Conservation (phyloP, 2,329 filamentous ascomycete genomes). For the Colletotrichum shisoi region DNA sequence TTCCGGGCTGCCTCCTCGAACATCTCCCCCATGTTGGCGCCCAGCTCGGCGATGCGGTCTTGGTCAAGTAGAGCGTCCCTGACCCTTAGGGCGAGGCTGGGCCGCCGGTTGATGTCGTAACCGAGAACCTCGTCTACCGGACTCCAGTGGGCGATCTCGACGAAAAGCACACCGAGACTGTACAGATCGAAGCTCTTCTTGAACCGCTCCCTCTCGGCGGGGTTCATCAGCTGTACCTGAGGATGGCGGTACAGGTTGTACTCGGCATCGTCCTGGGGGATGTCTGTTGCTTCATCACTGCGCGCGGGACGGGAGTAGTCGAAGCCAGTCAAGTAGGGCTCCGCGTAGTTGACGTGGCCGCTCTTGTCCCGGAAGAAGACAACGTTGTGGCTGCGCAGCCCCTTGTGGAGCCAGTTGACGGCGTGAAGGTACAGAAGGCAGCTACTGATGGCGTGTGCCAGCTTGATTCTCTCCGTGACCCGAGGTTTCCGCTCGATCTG, state of each 20-base stretch:
- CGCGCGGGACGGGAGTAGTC: slow-evolving; percentile 62
- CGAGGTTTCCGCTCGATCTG: slow-evolving; percentile 53
- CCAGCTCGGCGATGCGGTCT: slow-evolving; percentile 47
- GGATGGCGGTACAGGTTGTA: slow-evolving; percentile 63
- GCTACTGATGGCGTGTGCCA: slow-evolving; percentile 61
- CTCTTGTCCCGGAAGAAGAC: slow-evolving; percentile 56
- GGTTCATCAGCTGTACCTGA: slow-evolving; percentile 49
- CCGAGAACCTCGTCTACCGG: slow-evolving; percentile 55
- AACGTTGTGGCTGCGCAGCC: slow-evolving; percentile 61
- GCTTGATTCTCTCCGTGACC: slow-evolving; percentile 59
- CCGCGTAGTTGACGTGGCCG: slow-evolving; percentile 50
- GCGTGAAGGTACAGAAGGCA: slow-evolving; percentile 64
- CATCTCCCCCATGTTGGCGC: slow-evolving; percentile 51
- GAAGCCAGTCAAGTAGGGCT: slow-evolving; percentile 61
- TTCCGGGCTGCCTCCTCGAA: slow-evolving; percentile 51
- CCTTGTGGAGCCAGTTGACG: slow-evolving; percentile 67
- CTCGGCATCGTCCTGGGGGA: slow-evolving; percentile 54
- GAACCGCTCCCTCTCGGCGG: slow-evolving; percentile 49
- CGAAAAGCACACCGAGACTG: slow-evolving; percentile 59
- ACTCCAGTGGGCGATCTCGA: slow-evolving; percentile 64
- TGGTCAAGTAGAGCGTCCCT: slow-evolving; percentile 47
- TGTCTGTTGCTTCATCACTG: slow-evolving; percentile 61
- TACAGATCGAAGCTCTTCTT: slow-evolving; percentile 64
- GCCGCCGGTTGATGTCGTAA: slow-evolving; percentile 50
- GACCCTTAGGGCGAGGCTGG: slow-evolving; percentile 51